Base-by-base conservation (phyloP, 306 rosid genomes). In the Fragaria vesca region DNA sequence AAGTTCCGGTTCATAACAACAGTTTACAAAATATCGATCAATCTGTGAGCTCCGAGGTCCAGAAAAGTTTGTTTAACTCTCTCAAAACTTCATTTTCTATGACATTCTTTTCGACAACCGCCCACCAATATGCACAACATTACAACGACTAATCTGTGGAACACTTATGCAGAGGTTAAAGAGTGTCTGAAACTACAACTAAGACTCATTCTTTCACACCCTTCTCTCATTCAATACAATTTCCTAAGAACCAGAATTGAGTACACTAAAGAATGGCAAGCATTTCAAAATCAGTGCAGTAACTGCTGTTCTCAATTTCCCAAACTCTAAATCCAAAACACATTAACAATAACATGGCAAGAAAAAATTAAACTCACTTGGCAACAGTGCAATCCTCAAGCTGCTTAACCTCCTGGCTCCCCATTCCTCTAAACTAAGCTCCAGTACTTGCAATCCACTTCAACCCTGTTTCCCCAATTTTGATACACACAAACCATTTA, bases 361-460 rank as follows among this genome's bases (percentile, higher is more conserved):
- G 46, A 69, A 72, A 13, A 50, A 17, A 0, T 1, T 7, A 20
- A 26, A 84, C 92, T 81, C 21, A 92, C 97, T 94, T 92, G 83
- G 97, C 83, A 72, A 94, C 97, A 2, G 98, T 90, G 81, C 98
- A 92, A 20, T 94, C 97, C 78, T 89, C 97, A 62, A 92, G 87
- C 63, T 94, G 91, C 87, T 94, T 93, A 20, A 90, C 96, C 77
- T 90, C 98, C 82, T 94, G 87, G 69, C 84, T 76, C 61, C 82
- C 91, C 98, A 92, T 94, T 48, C 42, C 71, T 38, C 68, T 20
- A 24, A 55, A n/a, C 9, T 5, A 45, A 13, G 20, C 30, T 28
- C 28, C 45, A 67, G 32, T 15, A 38, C 16, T 7, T 43, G 16
- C 60, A 78, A 40, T 52, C 66, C 55, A 21, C 68, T 24, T 58